A percentile compares a stretch with the other conserved stretches of the same genome.
Conservation (phyloP, 139 green algal genomes). For the Pleodorina starrii region DNA sequence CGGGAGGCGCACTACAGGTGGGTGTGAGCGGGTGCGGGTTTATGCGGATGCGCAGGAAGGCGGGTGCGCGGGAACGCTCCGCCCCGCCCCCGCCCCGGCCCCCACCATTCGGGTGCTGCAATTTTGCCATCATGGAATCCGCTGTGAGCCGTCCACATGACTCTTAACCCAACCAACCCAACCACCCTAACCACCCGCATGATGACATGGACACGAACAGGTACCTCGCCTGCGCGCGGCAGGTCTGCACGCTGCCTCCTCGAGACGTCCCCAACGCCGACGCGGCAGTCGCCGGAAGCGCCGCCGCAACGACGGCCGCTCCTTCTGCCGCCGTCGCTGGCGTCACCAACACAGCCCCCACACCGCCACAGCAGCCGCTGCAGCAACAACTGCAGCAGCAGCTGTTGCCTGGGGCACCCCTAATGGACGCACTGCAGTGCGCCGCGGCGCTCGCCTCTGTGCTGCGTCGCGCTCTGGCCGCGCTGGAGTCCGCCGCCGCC, state of each 20-base stretch:
- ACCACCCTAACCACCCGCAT: no score
- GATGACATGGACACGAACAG: no score
- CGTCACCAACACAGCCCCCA: not conserved
- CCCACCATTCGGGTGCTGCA: no score
- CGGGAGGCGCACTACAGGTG: slow-evolving; percentile 26
- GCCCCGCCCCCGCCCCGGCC: no score
- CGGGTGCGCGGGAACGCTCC: no score
- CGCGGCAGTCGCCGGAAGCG: not conserved
- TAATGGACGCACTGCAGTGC: not conserved
- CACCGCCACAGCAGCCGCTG: no score
- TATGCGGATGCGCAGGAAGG: no score
- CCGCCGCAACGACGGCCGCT: not conserved
- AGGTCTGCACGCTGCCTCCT: slow-evolving; percentile 33
- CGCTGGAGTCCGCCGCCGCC: not conserved
- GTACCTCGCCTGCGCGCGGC: slow-evolving; percentile 1
- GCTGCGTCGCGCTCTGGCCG: slow-evolving; percentile 7
- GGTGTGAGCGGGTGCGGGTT: no score
- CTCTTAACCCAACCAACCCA: no score
- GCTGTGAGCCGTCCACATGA: no score
- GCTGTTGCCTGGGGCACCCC: not conserved
- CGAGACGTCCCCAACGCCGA: not conserved
- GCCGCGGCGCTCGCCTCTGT: not conserved
- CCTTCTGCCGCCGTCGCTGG: not conserved
- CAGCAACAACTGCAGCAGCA: not conserved
- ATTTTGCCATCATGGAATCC: no score